Conservation (phyloP, 2,329 filamentous ascomycete genomes). For the Tetracladium maxilliforme region DNA sequence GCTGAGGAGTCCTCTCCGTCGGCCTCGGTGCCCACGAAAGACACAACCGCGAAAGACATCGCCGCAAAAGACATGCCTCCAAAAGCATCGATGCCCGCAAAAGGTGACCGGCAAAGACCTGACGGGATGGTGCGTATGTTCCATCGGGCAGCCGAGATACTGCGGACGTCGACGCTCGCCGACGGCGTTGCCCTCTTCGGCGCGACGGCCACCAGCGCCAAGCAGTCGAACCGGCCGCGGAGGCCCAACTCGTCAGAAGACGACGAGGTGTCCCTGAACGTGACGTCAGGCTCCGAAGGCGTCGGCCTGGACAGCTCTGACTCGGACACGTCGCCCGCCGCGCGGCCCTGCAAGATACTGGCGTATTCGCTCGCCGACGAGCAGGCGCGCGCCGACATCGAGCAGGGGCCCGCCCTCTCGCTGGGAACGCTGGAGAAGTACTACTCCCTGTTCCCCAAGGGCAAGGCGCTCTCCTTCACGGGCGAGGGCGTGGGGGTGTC, state of each 20-base stretch:
- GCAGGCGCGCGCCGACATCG: conserved; percentile 10
- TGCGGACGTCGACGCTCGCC: no score
- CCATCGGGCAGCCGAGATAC: no score
- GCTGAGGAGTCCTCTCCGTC: no score
- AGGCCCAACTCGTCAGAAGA: no score
- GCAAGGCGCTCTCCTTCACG: conserved; percentile 15
- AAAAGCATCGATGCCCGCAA: no score
- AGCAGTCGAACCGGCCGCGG: no score
- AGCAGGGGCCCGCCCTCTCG: conserved; percentile 12
- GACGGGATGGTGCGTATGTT: no score
- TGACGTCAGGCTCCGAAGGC: conserved; percentile 10
- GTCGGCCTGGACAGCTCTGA: conserved; percentile 14
- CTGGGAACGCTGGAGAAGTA: conserved; percentile 15
- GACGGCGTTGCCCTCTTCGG: no score
- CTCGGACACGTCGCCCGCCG: conserved; percentile 11
- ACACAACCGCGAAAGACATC: no score
- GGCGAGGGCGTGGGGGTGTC: conserved; percentile 12
- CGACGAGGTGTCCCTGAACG: conserved; percentile 6
- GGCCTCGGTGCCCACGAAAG: conserved; percentile 5
- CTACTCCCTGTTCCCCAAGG: conserved; percentile 14
- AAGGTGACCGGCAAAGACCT: no score
- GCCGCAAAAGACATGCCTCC: no score
- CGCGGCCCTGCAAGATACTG: conserved; percentile 14
- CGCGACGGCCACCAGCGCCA: no score
- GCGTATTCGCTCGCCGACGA: conserved; percentile 13